Evolutionary conservation across 306 rosid genomes (phyloP), one percentile per base, ranked within the genome.

Genomic region (Gynostemma pentaphyllum): DNA sequence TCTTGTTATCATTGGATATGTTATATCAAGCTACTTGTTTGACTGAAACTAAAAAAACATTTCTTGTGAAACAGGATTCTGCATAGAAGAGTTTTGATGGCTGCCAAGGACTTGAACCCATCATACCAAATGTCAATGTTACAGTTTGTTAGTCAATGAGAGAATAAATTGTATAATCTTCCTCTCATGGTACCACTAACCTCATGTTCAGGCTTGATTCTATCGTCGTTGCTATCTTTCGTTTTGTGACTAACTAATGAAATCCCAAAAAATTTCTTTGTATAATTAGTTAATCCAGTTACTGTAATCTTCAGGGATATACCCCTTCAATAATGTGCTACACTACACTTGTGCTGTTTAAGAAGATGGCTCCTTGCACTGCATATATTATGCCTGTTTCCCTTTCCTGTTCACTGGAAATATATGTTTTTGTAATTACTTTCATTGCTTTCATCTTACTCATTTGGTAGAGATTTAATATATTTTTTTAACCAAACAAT

Each of bases 81-180:
- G 66, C 36, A 0, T 61, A 40, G 49, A 30, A 40, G 36, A 61
- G 48, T 15, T 40, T 30, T 15, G 66, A 24, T 24, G 66, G 24
- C 50, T 41, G 23, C 1, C 4, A 10, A 14, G 66, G 47, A 61
- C 36, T 40, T 13, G 48, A 37, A 60, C 19, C 5, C 48, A 24
- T 27, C 23, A 15, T 4, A 4, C 50, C 50, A 13, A n/a, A 40
- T 23, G 66, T 15, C 49, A 61, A 61, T 61, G 66, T 34, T 40
- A 61, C 66, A 61, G 39, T 40, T 61, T 61, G 66, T 61, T 61
- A 61, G 66, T 44, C 50, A 26, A 61, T 29, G 66, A 61, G 37
- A 40, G 66, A 61, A 61, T 23, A 61, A 41, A 23, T 60, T 40
- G 50, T 61, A 61, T 40, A 61, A 61, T 61, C 50, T 61, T 61